These are phyloP conservation scores for Lepidium didymum DNA, from an alignment of 345 rosid species.

Conservation along the genomic window DNA sequence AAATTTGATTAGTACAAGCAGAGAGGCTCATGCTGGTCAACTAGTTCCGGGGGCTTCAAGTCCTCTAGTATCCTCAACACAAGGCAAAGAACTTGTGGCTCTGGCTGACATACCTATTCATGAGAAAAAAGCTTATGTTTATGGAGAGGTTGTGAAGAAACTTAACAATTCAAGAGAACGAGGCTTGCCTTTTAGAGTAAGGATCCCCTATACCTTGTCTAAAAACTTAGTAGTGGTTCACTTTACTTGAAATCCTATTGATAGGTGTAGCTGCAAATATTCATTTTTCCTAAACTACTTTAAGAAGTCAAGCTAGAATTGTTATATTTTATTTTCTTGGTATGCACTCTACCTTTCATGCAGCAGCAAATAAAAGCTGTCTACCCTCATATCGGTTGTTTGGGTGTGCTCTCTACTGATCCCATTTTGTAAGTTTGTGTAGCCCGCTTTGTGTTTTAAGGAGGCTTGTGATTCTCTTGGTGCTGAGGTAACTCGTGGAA, in stretches of 20 bases:
- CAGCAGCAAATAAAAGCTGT: background rate
- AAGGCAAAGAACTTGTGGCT: slow-evolving; percentile 59
- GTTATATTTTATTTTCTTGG: background rate
- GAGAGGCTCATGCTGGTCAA: slow-evolving; percentile 46
- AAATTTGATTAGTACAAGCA: slow-evolving; percentile 41
- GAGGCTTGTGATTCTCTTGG: slow-evolving; percentile 73
- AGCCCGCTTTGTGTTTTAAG: slow-evolving; percentile 86
- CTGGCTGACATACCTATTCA: slow-evolving; percentile 50
- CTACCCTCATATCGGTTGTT: background rate
- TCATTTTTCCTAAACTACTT: background rate
- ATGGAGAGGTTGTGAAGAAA: slow-evolving; percentile 75
- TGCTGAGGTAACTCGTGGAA: slow-evolving; percentile 64
- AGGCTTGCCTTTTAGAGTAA: slow-evolving; percentile 73
- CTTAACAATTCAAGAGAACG: slow-evolving; percentile 75
- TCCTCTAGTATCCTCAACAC: slow-evolving; percentile 49
- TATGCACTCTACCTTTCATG: background rate
- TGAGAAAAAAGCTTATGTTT: slow-evolving; percentile 74
- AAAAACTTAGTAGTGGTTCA: slow-evolving; percentile 1
- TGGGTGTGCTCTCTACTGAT: slow-evolving; percentile 14
- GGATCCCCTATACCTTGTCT: slow-evolving; percentile 10
- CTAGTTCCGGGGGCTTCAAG: slow-evolving; percentile 50
- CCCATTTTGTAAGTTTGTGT: slow-evolving; percentile 6
- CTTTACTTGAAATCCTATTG: background rate
- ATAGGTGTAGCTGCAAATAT: background rate
- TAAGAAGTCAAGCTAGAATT: background rate